Base-by-base conservation (phyloP, 2,329 filamentous ascomycete species). In the Pestalotiopsis sp. region DNA sequence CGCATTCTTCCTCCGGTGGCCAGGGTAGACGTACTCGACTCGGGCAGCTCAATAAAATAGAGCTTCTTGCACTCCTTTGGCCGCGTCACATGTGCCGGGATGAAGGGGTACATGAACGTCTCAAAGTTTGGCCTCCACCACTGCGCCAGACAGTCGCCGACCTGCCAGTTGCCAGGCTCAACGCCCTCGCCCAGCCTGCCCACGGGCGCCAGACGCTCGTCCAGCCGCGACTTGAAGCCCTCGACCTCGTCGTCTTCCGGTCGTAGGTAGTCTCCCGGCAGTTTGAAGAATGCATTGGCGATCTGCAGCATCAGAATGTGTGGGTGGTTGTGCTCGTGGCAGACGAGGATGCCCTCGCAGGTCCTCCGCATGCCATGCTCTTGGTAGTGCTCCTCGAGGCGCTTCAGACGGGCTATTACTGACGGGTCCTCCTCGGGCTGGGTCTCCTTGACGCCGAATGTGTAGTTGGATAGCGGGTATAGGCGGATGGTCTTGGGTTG, bases 111-210 rank as follows among this genome's bases (percentile, higher is more conserved):
- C 94, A 99, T 98, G 86, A 98, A 98, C 2, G 96, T 98, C 86
- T 99, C 96, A 79, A 98, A 98, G 85, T 98, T 99, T 66, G 96
- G 96, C 68, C 96, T 88, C 94, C 95, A 99, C 96, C 96, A 99
- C 83, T 98, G 95, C 66, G 96, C 95, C 68, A 99, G 87, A 63
- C 95, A 97, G 79, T 98, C 96, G 74, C 93, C 94, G 74, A 99
- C 90, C 79, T 97, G 88, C 96, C 96, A 99, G 78, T 97, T 94
- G 72, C 93, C 93, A 0, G 81, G 79, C 79, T 95, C 95, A 75
- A 96, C 93, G 64, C 93, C 93, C 80, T 97, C 93, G 70, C 94
- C 93, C 31, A 93, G 90, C 63, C 92, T 91, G 66, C 94, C 94
- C n/a, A 96, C 93, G 1, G 96, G 96, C 1, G 96, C 96, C 65